Conservation (phyloP, 208 protist genomes). For the Leishmania gerbilli region DNA sequence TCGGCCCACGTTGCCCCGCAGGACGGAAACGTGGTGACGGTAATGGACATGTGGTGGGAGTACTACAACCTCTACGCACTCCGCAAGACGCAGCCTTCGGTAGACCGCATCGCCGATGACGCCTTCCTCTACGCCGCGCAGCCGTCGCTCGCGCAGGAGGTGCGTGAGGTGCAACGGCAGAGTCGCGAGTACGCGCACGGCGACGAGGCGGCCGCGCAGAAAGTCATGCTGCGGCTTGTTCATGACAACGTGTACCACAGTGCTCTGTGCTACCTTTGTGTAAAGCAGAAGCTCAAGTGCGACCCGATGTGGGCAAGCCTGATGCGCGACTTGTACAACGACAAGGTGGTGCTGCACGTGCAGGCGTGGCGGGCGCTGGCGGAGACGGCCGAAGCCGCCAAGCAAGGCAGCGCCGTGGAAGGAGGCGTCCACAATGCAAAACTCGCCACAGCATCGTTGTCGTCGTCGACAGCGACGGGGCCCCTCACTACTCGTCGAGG, state of each 20-base stretch:
- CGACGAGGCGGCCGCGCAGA: slow-evolving; percentile 25
- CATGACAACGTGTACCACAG: slow-evolving; percentile 62
- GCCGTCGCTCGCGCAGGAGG: slow-evolving; percentile 50
- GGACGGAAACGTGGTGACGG: slow-evolving; percentile 25
- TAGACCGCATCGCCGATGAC: slow-evolving; percentile 35
- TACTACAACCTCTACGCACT: slow-evolving; percentile 63
- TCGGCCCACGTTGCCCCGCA: slow-evolving; percentile 17
- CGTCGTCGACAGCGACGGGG: background rate
- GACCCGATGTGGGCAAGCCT: slow-evolving; percentile 70
- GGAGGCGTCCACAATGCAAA: background rate
- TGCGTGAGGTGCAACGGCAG: slow-evolving; percentile 29
- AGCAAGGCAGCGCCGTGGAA: background rate
- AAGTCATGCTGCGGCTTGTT: slow-evolving; percentile 42
- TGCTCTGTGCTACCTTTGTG: slow-evolving; percentile 38
- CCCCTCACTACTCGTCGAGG: slow-evolving; percentile 7
- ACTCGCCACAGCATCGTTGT: background rate
- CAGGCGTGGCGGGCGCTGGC: slow-evolving; percentile 20
- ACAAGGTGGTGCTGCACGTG: slow-evolving; percentile 3
- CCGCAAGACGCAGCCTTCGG: slow-evolving; percentile 66
- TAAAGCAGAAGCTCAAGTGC: slow-evolving; percentile 54
- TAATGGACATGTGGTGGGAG: slow-evolving; percentile 75
- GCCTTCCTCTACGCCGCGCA: slow-evolving; percentile 29
- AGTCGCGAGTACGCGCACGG: slow-evolving; percentile 15
- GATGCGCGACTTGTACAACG: slow-evolving; percentile 61
- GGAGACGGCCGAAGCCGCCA: background rate